Base-by-base conservation (phyloP, 2,329 filamentous ascomycete species). In the Cryphonectria nitschkei region DNA sequence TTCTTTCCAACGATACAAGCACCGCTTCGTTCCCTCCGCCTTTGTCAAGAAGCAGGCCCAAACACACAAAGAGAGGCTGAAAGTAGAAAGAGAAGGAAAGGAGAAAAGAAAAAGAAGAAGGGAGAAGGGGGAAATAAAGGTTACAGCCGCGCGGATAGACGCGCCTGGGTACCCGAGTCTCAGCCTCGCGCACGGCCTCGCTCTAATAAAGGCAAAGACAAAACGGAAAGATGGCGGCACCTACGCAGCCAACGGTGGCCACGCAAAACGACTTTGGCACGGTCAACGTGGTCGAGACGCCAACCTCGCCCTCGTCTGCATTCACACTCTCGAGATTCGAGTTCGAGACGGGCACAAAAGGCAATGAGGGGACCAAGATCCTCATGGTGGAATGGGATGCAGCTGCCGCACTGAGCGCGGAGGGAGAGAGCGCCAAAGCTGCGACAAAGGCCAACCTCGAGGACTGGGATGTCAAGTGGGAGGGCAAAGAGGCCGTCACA, bases 301-400 rank as follows among this genome's bases (percentile, higher is more conserved):
- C 83, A 3, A 80, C 80, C n/a, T 80, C 86, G 76, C 82, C 83
- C 72, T 81, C 84, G 4, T 83, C 84, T 16, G 75, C 78, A 26
- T 73, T 81, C 70, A 91, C 91, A n/a, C 84, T 94, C 62, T 92
- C 93, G 62, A 90, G 94, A 71, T 97, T 97, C 81, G 94, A 97
- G 79, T 97, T 97, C 78, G 92, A 95, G 81, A 85, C 88, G 0
- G 91, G 90, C 50, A 73, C 71, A 41, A 88, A 88, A 79, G 92
- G 89, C 65, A 93, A 93, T 76, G 92, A 95, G 74, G 94, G 94
- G 56, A 97, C 93, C 73, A 97, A 97, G 83, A 91, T 97, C 74
- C 84, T 97, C 76, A 96, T 97, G 93, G 91, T 97, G 54, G 94
- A 97, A 80, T 97, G 94, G 94, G 90, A 93, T 78, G 79, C 81